Evolutionary conservation across 371 early-diverging fungal species (phyloP).

Genomic region (Blakeslea trispora): DNA sequence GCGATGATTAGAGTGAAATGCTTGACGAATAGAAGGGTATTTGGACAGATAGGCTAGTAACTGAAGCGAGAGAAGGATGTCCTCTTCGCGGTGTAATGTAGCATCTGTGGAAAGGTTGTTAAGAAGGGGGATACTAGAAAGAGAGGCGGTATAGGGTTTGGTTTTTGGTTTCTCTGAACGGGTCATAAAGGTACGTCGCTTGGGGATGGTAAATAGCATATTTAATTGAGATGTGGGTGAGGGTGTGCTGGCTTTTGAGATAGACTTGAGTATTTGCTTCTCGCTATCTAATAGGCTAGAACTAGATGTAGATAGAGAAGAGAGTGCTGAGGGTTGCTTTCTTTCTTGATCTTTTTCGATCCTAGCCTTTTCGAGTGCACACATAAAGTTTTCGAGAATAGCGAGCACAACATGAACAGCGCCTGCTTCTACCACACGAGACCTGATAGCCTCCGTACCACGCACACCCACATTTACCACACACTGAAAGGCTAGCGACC

Average conservation of each 20-base stretch:
- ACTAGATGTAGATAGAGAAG: neutral
- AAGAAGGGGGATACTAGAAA: slow-evolving; percentile 27
- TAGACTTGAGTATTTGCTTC: neutral
- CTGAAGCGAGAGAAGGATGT: slow-evolving; percentile 81
- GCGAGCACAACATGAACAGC: slow-evolving; percentile 76
- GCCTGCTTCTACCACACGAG: slow-evolving; percentile 82
- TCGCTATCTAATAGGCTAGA: neutral
- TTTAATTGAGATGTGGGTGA: slow-evolving; percentile 3
- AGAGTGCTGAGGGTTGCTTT: slow-evolving; percentile 33
- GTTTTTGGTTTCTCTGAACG: slow-evolving; percentile 23
- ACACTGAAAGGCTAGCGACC: slow-evolving; percentile 82
- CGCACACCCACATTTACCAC: slow-evolving; percentile 85
- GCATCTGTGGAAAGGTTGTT: slow-evolving; percentile 48
- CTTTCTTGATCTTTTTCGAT: slow-evolving; percentile 60
- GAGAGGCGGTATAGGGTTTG: slow-evolving; percentile 28
- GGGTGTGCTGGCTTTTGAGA: neutral
- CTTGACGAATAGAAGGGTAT: slow-evolving; percentile 68
- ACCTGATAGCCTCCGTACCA: slow-evolving; percentile 75
- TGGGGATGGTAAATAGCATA: slow-evolving; percentile 24
- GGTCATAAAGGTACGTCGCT: slow-evolving; percentile 28
- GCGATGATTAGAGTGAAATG: slow-evolving; percentile 59
- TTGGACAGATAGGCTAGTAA: slow-evolving; percentile 84
- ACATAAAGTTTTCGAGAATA: slow-evolving; percentile 72
- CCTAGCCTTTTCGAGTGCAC: slow-evolving; percentile 59
- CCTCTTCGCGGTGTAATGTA: slow-evolving; percentile 74